phyloP scores from a whole-genome alignment of 1,284 basidiomycete species.

The Bjerkandera adusta region DNA sequence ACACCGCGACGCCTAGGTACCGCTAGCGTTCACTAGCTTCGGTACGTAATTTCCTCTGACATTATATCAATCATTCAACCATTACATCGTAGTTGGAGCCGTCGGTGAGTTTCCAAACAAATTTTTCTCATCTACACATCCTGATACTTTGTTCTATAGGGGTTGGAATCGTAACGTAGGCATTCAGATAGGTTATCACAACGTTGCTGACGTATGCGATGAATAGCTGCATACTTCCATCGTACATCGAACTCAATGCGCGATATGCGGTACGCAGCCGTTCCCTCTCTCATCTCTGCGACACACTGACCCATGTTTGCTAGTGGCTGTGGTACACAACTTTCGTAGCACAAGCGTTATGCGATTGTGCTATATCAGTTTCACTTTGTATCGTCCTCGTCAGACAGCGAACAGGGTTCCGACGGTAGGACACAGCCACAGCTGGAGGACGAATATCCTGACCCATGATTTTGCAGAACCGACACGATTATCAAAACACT shows the following conservation, averaged over 20 bases:
- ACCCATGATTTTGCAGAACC: not conserved
- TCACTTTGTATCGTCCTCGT: not conserved
- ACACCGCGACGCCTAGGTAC: not conserved
- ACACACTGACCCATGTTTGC: not conserved
- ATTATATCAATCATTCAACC: too few relatives aligned
- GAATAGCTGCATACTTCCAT: too few relatives aligned
- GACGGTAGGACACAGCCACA: not conserved
- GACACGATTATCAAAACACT: constrained; percentile 3
- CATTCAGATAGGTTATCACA: too few relatives aligned
- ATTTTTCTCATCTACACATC: too few relatives aligned
- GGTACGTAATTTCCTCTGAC: not conserved
- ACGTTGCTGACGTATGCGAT: too few relatives aligned
- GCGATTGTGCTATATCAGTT: constrained; percentile 4
- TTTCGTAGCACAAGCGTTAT: constrained; percentile 3
- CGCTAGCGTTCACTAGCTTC: not conserved
- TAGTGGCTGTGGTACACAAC: constrained; percentile 10
- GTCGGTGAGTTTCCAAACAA: too few relatives aligned
- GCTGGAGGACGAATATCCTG: not conserved
- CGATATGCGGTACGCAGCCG: constrained; percentile 1
- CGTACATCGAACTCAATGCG: constrained; percentile 1
- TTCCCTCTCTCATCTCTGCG: too few relatives aligned
- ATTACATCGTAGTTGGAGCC: too few relatives aligned
- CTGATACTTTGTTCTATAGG: too few relatives aligned
- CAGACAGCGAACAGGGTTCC: not conserved
- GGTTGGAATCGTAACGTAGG: too few relatives aligned